Evolutionary conservation across 768 basidiomycete genomes (phyloP).

Genomic region (Kwoniella dejecticola): DNA sequence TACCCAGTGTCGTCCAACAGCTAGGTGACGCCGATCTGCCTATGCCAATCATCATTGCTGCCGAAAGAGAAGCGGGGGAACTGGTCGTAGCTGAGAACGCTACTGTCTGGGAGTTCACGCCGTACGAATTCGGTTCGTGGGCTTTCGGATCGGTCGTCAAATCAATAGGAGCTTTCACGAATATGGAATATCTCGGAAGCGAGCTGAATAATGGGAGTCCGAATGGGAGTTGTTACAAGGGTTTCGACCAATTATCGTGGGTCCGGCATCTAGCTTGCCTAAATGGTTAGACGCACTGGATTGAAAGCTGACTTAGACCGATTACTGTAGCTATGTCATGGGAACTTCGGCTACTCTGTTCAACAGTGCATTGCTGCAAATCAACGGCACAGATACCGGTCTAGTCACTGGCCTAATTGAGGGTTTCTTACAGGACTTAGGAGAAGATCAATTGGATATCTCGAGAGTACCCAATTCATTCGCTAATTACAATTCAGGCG

Average conservation of each 20-base stretch:
- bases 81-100: constrained; percentile 51
- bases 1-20: constrained; percentile 30
- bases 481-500: constrained; percentile 37
- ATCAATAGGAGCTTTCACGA: constrained; percentile 66
- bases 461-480: constrained; percentile 55
- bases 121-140: constrained; percentile 55
- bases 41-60: constrained; percentile 55
- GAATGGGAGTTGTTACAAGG: constrained; percentile 66
- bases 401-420: constrained; percentile 39
- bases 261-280: no score
- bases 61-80: constrained; percentile 52
- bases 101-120: constrained; percentile 54
- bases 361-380: constrained; percentile 45
- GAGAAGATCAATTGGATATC: constrained; percentile 51
- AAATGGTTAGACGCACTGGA: no score
- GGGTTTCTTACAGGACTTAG: constrained; percentile 45
- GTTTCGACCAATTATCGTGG: constrained; percentile 67
- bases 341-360: constrained; percentile 64
- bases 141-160: constrained; percentile 53
- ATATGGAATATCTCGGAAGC: constrained; percentile 65
- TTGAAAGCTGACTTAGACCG: no score
- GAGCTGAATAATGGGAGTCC: constrained; percentile 64
- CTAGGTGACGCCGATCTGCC: constrained; percentile 42
- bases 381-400: constrained; percentile 37
- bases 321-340: constrained; percentile 63